Evolutionary conservation across 2,329 filamentous ascomycete species (phyloP).

Genomic region (Paradendryphiella salina): DNA sequence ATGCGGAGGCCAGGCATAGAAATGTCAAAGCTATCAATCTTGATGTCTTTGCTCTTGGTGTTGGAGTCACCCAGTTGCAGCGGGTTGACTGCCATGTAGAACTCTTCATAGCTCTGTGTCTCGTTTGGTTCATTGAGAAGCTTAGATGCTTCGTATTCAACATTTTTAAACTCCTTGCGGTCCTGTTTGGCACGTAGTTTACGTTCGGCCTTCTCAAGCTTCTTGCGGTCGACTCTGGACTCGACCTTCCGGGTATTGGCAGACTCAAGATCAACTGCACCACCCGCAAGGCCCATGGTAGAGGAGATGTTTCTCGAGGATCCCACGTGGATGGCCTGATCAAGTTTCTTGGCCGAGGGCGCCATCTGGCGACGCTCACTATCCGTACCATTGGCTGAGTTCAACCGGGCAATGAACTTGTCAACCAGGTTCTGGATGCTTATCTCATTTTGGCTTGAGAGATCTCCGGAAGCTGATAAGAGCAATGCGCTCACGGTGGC

Average conservation of each 20-base stretch:
- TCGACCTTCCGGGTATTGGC: constrained; percentile 92
- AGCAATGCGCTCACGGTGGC: constrained; percentile 83
- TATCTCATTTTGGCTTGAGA: constrained; percentile 70
- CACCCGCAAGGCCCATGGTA: constrained; percentile 83
- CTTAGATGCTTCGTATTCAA: constrained; percentile 94
- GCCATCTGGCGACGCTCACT: constrained; percentile 70
- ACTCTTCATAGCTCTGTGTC: constrained; percentile 94
- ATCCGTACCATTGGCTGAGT: constrained; percentile 69
- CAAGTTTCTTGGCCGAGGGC: constrained; percentile 78
- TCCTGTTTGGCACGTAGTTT: constrained; percentile 98
- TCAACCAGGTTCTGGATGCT: constrained; percentile 82
- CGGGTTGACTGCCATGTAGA: constrained; percentile 99
- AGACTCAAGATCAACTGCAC: constrained; percentile 87
- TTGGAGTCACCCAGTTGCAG: constrained; percentile 77
- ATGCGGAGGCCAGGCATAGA: constrained; percentile 89
- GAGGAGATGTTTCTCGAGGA: constrained; percentile 95
- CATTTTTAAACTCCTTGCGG: constrained; percentile 97
- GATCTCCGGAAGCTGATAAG: constrained; percentile 87
- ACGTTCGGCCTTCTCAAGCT: constrained; percentile 96
- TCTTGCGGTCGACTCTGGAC: constrained; percentile 97
- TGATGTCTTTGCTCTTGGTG: constrained; percentile 96
- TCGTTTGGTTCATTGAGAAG: constrained; percentile 81
- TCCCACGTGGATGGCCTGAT: constrained; percentile 93
- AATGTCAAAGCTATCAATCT: constrained; percentile 93
- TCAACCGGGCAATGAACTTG: constrained; percentile 85